Conservation (phyloP, 768 basidiomycete genomes). For the Collybiopsis confluens region DNA sequence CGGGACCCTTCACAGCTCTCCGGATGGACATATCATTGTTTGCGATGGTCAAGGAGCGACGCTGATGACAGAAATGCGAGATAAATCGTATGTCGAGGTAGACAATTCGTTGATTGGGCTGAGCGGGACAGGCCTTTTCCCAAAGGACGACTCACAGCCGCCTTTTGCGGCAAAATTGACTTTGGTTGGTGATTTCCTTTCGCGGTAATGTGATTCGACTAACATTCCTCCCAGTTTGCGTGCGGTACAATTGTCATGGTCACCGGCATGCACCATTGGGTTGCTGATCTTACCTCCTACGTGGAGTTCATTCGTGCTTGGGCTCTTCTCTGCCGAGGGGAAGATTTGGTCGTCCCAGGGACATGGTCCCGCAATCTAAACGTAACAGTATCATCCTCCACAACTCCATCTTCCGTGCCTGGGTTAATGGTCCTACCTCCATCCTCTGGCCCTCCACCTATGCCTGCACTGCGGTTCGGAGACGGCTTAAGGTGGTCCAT, state of each 20-base stretch:
- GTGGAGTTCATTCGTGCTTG: slow-evolving; percentile 2
- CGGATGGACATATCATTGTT: background rate
- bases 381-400: background rate
- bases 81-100: background rate
- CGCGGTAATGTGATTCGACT: no score
- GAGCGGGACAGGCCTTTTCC: background rate
- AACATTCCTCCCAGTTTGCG: background rate
- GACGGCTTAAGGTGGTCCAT: slow-evolving; percentile 7
- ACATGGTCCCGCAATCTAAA: slow-evolving; percentile 2
- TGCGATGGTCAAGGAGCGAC: slow-evolving; percentile 5
- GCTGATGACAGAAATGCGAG: background rate
- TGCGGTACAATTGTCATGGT: slow-evolving; percentile 3
- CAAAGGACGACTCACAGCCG: background rate
- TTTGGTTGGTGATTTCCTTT: background rate
- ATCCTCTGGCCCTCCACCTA: background rate
- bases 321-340: background rate
- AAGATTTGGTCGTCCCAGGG: background rate
- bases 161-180: slow-evolving; percentile 3
- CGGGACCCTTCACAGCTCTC: background rate
- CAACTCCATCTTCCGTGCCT: background rate
- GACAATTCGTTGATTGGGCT: background rate
- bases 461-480: background rate
- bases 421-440: background rate
- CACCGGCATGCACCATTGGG: background rate
- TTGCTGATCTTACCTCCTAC: slow-evolving; percentile 3